phyloP scores from a whole-genome alignment of 768 basidiomycete genomes.

The Clitopilus hobsonii region DNA sequence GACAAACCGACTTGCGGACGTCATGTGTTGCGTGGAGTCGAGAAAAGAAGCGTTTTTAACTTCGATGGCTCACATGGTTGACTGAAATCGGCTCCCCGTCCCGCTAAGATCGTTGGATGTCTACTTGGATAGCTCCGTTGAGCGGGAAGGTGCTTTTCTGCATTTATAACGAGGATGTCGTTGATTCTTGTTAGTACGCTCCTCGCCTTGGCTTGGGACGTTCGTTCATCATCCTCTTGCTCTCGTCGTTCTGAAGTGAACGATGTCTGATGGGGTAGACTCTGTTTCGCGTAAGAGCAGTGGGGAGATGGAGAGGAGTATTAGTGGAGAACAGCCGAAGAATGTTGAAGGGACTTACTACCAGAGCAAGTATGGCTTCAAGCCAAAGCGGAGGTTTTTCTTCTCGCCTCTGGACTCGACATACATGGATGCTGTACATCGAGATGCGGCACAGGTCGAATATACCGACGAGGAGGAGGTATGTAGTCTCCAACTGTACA shows the following conservation, averaged over 20 bases:
- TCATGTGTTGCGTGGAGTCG: not conserved
- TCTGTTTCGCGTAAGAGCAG: not conserved
- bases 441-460: constrained; percentile 43
- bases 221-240: not conserved
- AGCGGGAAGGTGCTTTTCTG: not conserved
- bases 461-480: constrained; percentile 50
- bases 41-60: not conserved
- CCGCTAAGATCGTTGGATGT: not conserved
- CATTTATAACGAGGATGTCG: not conserved
- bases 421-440: constrained; percentile 46
- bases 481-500: not conserved
- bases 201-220: not conserved
- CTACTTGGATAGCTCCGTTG: not conserved
- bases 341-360: constrained; percentile 34
- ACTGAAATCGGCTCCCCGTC: not conserved
- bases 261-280: not conserved
- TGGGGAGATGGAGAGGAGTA: constrained; percentile 6
- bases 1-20: not conserved
- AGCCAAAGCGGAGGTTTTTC: constrained; percentile 38
- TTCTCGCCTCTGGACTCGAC: constrained; percentile 41
- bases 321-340: not conserved
- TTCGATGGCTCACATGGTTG: not conserved
- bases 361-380: constrained; percentile 35
- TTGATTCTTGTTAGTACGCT: not conserved
- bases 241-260: not conserved